Evolutionary conservation across 768 basidiomycete genomes (phyloP).

Genomic region (Serpula lacrymans): DNA sequence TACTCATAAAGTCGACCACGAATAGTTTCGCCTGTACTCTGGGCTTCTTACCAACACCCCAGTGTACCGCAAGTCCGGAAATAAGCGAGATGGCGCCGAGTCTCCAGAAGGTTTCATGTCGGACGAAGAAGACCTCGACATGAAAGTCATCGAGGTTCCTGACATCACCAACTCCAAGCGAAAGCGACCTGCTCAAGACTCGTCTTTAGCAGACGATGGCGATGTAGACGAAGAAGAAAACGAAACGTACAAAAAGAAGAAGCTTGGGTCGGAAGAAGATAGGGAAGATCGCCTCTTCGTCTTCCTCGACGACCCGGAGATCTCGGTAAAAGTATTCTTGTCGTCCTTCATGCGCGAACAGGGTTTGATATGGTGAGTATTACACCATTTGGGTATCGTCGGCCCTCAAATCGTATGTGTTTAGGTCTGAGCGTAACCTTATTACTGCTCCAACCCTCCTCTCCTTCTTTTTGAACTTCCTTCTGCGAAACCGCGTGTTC

Average conservation of each 20-base stretch:
- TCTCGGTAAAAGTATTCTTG: slow-evolving; percentile 58
- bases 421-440: slow-evolving; percentile 48
- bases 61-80: slow-evolving; percentile 24
- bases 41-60: slow-evolving; percentile 54
- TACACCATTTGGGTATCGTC: slow-evolving; percentile 2
- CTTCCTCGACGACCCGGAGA: slow-evolving; percentile 65
- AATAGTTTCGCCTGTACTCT: slow-evolving; percentile 57
- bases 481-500: slow-evolving; percentile 54
- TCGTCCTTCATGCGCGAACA: slow-evolving; percentile 66
- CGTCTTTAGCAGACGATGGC: slow-evolving; percentile 14
- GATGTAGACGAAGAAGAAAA: slow-evolving; percentile 35
- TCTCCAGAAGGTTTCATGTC: too few relatives aligned
- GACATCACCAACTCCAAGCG: slow-evolving; percentile 4
- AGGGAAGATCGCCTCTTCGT: slow-evolving; percentile 42
- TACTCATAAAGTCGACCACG: slow-evolving; percentile 1
- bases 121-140: slow-evolving; percentile 16
- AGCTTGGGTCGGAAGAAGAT: slow-evolving; percentile 27
- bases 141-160: slow-evolving; percentile 4
- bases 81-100: slow-evolving; percentile 28
- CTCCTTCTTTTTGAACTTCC: slow-evolving; percentile 56
- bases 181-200: slow-evolving; percentile 22
- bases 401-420: not conserved
- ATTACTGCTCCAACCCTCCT: slow-evolving; percentile 50
- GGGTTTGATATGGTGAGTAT: slow-evolving; percentile 65
- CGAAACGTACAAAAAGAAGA: slow-evolving; percentile 28